Percentiles rank a stretch among this genome's conserved stretches.
Conservation (phyloP, 352 stramenopile species). For the Phytophthora agathidicida region DNA sequence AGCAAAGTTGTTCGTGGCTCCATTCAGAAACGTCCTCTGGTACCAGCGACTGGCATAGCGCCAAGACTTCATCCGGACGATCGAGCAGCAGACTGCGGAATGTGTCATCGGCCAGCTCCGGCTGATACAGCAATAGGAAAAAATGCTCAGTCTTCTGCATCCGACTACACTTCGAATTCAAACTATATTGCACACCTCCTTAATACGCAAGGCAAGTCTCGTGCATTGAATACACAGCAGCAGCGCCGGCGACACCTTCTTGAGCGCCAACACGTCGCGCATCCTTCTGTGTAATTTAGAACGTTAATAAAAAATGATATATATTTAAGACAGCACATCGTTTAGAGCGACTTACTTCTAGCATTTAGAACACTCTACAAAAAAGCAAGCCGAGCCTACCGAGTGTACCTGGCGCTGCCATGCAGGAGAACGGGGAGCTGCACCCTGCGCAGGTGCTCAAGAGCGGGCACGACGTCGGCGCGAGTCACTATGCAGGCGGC, state of each 20-base stretch:
- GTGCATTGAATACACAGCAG: constrained; percentile 54
- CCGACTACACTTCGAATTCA: neutral
- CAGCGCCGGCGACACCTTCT: constrained; percentile 58
- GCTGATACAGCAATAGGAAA: constrained; percentile 4
- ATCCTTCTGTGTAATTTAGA: too few relatives aligned
- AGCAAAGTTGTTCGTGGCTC: constrained; percentile 52
- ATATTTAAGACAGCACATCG: too few relatives aligned
- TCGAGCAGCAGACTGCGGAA: constrained; percentile 56
- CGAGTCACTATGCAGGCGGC: constrained; percentile 67
- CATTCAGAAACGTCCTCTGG: constrained; percentile 38
- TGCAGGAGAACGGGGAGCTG: constrained; percentile 56
- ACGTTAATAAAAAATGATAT: too few relatives aligned
- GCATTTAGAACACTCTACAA: neutral
- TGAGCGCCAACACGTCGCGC: constrained; percentile 59
- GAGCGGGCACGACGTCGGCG: constrained; percentile 78
- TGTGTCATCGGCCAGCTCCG: constrained; percentile 45
- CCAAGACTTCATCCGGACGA: constrained; percentile 44
- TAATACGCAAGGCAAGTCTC: constrained; percentile 29
- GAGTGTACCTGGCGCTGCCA: constrained; percentile 15
- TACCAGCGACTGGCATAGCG: constrained; percentile 24
- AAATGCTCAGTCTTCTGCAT: neutral
- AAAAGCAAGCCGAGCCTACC: too few relatives aligned
- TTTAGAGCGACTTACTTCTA: constrained; percentile 7
- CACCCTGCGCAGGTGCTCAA: constrained; percentile 80
- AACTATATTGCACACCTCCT: constrained; percentile 20